phyloP scores from a whole-genome alignment of 1,284 basidiomycete species.

The Coriolopsis trogii region DNA sequence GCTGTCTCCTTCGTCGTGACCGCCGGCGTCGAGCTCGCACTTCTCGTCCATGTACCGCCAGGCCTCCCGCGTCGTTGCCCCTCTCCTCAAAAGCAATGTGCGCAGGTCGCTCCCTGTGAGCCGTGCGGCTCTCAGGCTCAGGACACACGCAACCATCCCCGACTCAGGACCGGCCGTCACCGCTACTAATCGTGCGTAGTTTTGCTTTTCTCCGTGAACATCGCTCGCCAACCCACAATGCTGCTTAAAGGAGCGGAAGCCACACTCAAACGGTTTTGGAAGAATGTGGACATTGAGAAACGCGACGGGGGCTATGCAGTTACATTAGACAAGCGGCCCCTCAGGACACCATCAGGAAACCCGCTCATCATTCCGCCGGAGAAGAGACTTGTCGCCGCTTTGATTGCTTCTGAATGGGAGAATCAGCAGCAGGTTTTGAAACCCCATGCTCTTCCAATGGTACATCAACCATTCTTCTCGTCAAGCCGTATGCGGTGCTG shows the following conservation, averaged over 20 bases:
- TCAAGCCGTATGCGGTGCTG: not conserved
- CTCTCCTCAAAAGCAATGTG: conserved; percentile 10
- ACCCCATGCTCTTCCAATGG: conserved; percentile 91
- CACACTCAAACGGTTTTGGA: conserved; percentile 90
- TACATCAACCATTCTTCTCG: conserved; percentile 40
- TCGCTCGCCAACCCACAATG: conserved; percentile 5
- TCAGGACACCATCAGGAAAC: conserved; percentile 88
- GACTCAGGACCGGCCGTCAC: conserved; percentile 30
- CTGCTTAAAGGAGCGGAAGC: conserved; percentile 73
- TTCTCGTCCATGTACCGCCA: conserved; percentile 20
- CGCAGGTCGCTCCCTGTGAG: conserved; percentile 8
- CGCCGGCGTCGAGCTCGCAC: too few relatives aligned
- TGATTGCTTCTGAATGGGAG: conserved; percentile 97
- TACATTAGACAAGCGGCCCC: conserved; percentile 81
- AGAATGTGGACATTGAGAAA: conserved; percentile 74
- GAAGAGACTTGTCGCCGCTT: conserved; percentile 75
- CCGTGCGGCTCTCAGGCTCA: not conserved
- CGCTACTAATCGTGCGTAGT: conserved; percentile 35
- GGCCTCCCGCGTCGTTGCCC: conserved; percentile 16
- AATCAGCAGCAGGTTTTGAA: conserved; percentile 87
- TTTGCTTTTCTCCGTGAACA: not conserved
- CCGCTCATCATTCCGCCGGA: conserved; percentile 72
- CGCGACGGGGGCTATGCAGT: conserved; percentile 65
- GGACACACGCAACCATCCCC: conserved; percentile 25
- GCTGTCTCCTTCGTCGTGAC: too few relatives aligned